These are phyloP conservation scores for Lasiosphaeria ovina DNA, from an alignment of 495 filamentous ascomycete genomes.

Conservation along the genomic window DNA sequence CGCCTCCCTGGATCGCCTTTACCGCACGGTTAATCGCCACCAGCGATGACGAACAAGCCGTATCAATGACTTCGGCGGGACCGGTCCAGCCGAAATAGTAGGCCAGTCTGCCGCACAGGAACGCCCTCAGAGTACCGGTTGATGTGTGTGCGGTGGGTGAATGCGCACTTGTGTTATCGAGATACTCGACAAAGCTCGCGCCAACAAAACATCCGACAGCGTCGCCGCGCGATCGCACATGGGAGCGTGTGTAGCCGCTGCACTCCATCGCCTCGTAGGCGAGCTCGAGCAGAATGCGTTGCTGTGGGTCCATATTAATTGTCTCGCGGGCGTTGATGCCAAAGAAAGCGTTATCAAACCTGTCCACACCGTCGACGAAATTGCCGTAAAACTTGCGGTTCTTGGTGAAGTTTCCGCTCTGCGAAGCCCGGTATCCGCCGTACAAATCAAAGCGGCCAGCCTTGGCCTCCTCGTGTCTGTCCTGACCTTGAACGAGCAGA, in stretches of 20 bases:
- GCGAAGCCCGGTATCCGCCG: not conserved
- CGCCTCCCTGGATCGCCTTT: constrained; percentile 64
- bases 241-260: constrained; percentile 51
- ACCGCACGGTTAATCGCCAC: constrained; percentile 47
- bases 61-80: constrained; percentile 40
- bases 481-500: not conserved
- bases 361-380: not conserved
- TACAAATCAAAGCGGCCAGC: not conserved
- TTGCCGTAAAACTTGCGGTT: not conserved
- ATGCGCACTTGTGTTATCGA: constrained; percentile 72
- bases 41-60: constrained; percentile 45
- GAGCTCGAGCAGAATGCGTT: constrained; percentile 47
- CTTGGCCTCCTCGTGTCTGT: not conserved
- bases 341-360: not conserved
- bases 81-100: constrained; percentile 44
- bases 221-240: constrained; percentile 6
- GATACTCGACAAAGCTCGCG: constrained; percentile 75
- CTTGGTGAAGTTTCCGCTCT: not conserved
- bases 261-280: constrained; percentile 47
- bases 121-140: constrained; percentile 72
- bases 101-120: constrained; percentile 50
- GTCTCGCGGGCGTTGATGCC: constrained; percentile 33
- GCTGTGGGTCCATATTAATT: constrained; percentile 52
- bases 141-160: constrained; percentile 81
- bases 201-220: constrained; percentile 75